phyloP scores from a whole-genome alignment of 2,329 filamentous ascomycete genomes.

The Trichophyton verrucosum region DNA sequence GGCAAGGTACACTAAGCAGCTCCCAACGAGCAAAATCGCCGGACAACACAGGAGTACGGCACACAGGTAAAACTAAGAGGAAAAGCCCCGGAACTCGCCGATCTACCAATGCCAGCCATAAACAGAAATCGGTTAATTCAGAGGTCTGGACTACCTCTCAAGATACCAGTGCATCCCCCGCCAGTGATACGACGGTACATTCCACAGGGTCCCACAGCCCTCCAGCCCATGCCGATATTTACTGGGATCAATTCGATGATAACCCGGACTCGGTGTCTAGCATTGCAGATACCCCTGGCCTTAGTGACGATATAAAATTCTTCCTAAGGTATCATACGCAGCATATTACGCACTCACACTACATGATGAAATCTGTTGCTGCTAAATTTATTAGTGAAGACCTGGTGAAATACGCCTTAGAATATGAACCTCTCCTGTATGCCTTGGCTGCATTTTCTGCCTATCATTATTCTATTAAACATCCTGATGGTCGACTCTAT shows the following conservation, averaged over 20 bases:
- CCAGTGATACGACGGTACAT: constrained; percentile 35
- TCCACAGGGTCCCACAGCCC: constrained; percentile 26
- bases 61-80: not conserved
- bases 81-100: not conserved
- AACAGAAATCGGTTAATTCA: not conserved
- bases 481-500: constrained; percentile 59
- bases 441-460: constrained; percentile 79
- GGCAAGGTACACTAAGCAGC: not conserved
- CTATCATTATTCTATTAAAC: constrained; percentile 65
- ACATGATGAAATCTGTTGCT: constrained; percentile 59
- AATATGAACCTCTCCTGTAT: constrained; percentile 71
- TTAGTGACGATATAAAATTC: constrained; percentile 56
- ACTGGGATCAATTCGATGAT: constrained; percentile 10
- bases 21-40: not conserved
- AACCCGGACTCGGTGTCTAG: constrained; percentile 9
- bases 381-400: constrained; percentile 61
- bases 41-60: not conserved
- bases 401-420: constrained; percentile 59
- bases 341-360: constrained; percentile 70
- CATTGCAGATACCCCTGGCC: constrained; percentile 18
- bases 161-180: constrained; percentile 41
- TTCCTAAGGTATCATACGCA: constrained; percentile 69
- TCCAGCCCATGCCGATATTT: constrained; percentile 10
- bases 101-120: not conserved
- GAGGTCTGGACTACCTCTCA: constrained; percentile 7